A percentile compares a stretch with the other conserved stretches of the same genome.
Conservation (phyloP, 1,139 yeast species). For the Suhomyces bolitotheri region DNA sequence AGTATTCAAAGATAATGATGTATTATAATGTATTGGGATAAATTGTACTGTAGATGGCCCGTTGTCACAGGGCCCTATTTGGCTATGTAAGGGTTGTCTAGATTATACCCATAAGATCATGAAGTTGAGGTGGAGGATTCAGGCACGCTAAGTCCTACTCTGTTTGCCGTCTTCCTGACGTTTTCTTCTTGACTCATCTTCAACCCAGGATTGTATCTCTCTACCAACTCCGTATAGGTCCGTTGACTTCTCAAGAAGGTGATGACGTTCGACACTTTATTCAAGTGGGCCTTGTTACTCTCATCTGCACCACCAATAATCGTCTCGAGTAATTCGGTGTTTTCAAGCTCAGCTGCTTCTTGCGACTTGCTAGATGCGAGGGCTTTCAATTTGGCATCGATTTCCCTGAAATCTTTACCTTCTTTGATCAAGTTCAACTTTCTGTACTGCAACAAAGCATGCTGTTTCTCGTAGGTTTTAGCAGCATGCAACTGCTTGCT, state of each 20-base stretch:
- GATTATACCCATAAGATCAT: no score
- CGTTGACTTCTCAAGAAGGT: constrained; percentile 71
- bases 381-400: constrained; percentile 32
- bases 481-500: constrained; percentile 45
- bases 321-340: constrained; percentile 25
- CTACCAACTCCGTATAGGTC: constrained; percentile 73
- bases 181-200: constrained; percentile 76
- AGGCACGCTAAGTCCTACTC: constrained; percentile 64
- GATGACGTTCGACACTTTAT: constrained; percentile 50
- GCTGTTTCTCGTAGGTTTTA: constrained; percentile 49
- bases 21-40: no score
- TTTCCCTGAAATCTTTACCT: constrained; percentile 37
- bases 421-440: constrained; percentile 49
- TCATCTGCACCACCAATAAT: constrained; percentile 27
- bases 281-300: constrained; percentile 18
- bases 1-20: constrained; percentile 3
- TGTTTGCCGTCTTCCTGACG: constrained; percentile 74
- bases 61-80: no score
- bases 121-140: constrained; percentile 4
- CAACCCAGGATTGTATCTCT: constrained; percentile 84
- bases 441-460: constrained; percentile 55
- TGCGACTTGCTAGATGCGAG: constrained; percentile 20
- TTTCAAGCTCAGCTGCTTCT: constrained; percentile 21
- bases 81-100: no score
- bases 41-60: neutral